These are phyloP conservation scores for Emergomyces africanus DNA, from an alignment of 2,329 filamentous ascomycete species.

Conservation along the genomic window DNA sequence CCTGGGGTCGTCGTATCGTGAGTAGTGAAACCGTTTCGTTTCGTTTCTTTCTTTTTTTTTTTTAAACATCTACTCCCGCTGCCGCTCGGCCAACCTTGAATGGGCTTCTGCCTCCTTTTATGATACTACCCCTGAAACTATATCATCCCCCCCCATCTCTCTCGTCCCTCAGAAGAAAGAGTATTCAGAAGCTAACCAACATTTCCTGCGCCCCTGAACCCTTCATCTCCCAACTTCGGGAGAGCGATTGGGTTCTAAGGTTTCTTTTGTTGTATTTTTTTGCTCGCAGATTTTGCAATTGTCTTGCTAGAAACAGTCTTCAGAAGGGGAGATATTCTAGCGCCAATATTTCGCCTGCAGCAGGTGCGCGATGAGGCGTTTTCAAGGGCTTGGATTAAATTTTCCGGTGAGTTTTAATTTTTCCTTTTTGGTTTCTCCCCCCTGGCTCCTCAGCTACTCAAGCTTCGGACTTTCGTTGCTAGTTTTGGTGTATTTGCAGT, in stretches of 20 bases:
- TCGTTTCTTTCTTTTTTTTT: not conserved
- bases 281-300: conserved; percentile 19
- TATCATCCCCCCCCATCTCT: too few relatives aligned
- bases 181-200: not conserved
- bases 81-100: not conserved
- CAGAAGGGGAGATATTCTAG: conserved; percentile 21
- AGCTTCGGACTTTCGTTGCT: too few relatives aligned
- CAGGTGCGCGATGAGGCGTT: conserved; percentile 29
- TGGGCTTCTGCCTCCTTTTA: not conserved
- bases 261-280: not conserved
- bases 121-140: not conserved
- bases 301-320: conserved; percentile 24
- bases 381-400: conserved; percentile 29
- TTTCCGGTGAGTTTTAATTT: conserved; percentile 19
- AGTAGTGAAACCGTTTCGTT: too few relatives aligned
- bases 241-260: not conserved
- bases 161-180: too few relatives aligned
- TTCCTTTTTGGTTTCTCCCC: not conserved
- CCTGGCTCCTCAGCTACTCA: too few relatives aligned
- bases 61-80: not conserved
- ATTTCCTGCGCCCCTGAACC: not conserved
- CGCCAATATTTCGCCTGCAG: conserved; percentile 19
- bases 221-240: not conserved
- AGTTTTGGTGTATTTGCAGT: too few relatives aligned
- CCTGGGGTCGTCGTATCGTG: conserved; percentile 1